Base-by-base conservation (phyloP, 2,329 filamentous ascomycete genomes). In the Orbilia javanica region DNA sequence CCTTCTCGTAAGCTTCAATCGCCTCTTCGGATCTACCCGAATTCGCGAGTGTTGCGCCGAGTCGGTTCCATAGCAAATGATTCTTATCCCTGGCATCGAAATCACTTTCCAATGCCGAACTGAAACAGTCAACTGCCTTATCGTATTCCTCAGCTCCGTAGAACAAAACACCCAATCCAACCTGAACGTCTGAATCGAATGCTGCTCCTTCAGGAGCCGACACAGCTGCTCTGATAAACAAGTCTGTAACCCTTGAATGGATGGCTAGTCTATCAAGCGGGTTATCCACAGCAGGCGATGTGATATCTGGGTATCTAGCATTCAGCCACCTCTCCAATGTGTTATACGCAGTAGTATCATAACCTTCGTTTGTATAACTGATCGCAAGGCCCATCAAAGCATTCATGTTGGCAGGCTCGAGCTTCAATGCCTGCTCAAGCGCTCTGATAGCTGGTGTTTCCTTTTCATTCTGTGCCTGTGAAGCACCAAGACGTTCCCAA, bases 91-190 rank as follows among this genome's bases (percentile, higher is more conserved):
- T 90, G 79, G 93, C 91, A 85, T 97, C 98, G 76, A 90, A 92
- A 74, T 96, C 96, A 25, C 90, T 93, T 75, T 93, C 92, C 25
- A 99, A 89, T 0, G 96, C 95, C 0, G 95, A 91, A 70, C 92
- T 92, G 88, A 99, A 99, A 87, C 96, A 99, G 86, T 99, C 96
- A 42, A 99, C 95, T 0, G 96, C 96, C 86, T 99, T 99, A 83
- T 96, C 93, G 86, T 97, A 98, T 83, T 98, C 95, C 85, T 99
- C 96, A 31, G 93, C 94, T 64, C 95, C 96, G 85, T 99, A 99
- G 86, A 99, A 98, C 15, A 99, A 89, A 3, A 99, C 96, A 39
- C 96, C 96, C 0, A 99, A 88, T 0, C 96, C 96, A 74, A 99
- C 96, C 85, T 99, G 96, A 6, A 99, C 96, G 83, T 99, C 96